Evolutionary conservation across 2,329 filamentous ascomycete genomes (phyloP).

Genomic region (Allantophomopsis cytisporea): DNA sequence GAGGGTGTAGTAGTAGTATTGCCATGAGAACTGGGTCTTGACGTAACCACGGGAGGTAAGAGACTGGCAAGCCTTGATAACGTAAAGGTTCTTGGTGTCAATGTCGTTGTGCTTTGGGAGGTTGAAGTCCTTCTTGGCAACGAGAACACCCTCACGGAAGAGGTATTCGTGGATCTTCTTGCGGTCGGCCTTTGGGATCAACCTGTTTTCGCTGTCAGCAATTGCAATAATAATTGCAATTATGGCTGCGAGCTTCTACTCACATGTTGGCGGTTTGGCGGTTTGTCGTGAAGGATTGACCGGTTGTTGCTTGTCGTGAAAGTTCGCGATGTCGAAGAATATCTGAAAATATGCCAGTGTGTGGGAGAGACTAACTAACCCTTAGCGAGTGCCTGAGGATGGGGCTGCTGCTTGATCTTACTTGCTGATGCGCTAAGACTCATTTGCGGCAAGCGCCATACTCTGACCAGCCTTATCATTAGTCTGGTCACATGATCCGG

Average conservation of each 20-base stretch:
- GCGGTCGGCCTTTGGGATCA: constrained; percentile 99
- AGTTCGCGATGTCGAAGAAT: constrained; percentile 2
- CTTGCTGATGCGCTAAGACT: too few species aligned
- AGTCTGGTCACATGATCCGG: too few species aligned
- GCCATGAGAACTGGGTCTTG: constrained; percentile 99
- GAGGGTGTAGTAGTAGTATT: constrained; percentile 99
- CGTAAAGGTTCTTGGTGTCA: constrained; percentile 98
- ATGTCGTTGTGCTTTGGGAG: constrained; percentile 95
- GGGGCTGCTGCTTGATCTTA: too few species aligned
- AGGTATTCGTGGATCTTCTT: constrained; percentile 99
- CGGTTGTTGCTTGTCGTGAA: neutral
- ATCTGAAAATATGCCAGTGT: too few species aligned
- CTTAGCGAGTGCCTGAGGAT: too few species aligned
- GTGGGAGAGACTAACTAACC: too few species aligned
- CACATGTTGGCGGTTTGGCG: constrained; percentile 32
- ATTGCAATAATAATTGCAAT: too few species aligned
- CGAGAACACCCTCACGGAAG: constrained; percentile 86
- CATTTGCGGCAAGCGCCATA: too few species aligned
- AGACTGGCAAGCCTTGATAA: constrained; percentile 98
- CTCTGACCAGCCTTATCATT: too few species aligned
- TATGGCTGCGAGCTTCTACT: constrained; percentile 2
- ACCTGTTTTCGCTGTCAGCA: constrained; percentile 39
- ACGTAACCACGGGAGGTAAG: constrained; percentile 95
- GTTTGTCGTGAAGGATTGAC: constrained; percentile 6
- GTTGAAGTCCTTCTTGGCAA: constrained; percentile 99